Evolutionary conservation across 257 asterid species (phyloP), one percentile per base, ranked within the genome.

Genomic region (Nicotiana tomentosiformis): DNA sequence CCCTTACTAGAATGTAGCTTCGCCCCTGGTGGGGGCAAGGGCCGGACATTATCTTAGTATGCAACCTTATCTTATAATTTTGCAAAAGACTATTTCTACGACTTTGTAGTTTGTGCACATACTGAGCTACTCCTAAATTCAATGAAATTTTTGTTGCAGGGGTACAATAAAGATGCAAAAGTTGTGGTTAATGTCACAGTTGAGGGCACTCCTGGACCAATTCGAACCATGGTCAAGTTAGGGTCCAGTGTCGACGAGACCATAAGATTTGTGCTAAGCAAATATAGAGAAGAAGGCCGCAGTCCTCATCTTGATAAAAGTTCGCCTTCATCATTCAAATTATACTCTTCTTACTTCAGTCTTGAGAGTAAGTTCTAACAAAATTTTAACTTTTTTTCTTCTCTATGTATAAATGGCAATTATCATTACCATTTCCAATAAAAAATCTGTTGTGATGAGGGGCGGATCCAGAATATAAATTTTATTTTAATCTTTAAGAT

Each of bases 141-240:
- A 1, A 4, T 68, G 0, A 43, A 43, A 43, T 43, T 43, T 43
- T 39, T 43, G 60, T 20, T 72, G 20, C 15, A 46, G 78, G 37
- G 16, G n/a, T 72, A 46, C 61, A 85, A 86, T 20, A 89, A 86
- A 82, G 97, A 92, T 60, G 87, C 92, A 23, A 94, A 94, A 85
- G 96, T 92, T 78, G 93, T 94, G 49, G 86, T 94, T 49, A 91
- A 85, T 85, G 97, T 94, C 77, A 90, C 91, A 7, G 91, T 94
- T 11, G 97, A 91, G 82, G 96, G 95, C 67, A 92, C 96, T 67
- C 92, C 93, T 0, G 98, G 97, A 17, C 96, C 98, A 2, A 85
- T 94, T 26, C 90, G 91, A 30, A 84, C 92, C 1, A 83, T 92
- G 96, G 89, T 92, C 18, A 91, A 89, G 85, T 86, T 94, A 81